phyloP scores from a whole-genome alignment of 768 basidiomycete species.

The Suillus fuscotomentosus region DNA sequence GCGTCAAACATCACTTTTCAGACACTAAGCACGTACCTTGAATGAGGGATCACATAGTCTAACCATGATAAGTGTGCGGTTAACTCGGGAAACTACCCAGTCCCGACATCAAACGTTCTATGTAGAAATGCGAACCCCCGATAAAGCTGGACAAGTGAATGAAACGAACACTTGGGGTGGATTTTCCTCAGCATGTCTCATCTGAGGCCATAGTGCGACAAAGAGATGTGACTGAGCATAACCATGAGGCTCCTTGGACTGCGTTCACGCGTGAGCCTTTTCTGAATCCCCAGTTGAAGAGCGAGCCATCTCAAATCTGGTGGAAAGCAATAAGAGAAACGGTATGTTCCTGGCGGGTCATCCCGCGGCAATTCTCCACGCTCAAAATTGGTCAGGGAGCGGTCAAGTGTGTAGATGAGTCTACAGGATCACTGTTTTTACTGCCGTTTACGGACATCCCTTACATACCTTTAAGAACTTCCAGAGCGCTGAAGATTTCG shows the following conservation, averaged over 20 bases:
- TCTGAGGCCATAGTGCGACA: neutral
- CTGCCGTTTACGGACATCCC: neutral
- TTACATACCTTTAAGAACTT: neutral
- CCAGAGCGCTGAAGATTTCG: neutral
- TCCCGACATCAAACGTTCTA: neutral
- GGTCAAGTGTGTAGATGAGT: neutral
- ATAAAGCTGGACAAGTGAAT: neutral
- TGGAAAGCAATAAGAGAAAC: neutral
- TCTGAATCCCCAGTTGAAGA: too few relatives aligned
- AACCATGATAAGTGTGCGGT: neutral
- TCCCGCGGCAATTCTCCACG: neutral
- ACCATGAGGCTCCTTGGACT: neutral
- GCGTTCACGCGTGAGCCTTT: neutral
- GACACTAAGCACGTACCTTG: neutral
- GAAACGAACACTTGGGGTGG: neutral
- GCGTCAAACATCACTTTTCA: neutral
- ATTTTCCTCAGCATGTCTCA: neutral
- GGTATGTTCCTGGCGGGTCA: neutral
- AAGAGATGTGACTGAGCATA: neutral
- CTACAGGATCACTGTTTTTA: neutral
- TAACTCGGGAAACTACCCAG: neutral
- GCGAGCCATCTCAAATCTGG: neutral
- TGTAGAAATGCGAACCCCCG: neutral
- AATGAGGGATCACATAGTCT: neutral
- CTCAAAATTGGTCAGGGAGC: neutral